phyloP scores from a whole-genome alignment of 1,139 yeast species.

The Candida dubliniensis region DNA sequence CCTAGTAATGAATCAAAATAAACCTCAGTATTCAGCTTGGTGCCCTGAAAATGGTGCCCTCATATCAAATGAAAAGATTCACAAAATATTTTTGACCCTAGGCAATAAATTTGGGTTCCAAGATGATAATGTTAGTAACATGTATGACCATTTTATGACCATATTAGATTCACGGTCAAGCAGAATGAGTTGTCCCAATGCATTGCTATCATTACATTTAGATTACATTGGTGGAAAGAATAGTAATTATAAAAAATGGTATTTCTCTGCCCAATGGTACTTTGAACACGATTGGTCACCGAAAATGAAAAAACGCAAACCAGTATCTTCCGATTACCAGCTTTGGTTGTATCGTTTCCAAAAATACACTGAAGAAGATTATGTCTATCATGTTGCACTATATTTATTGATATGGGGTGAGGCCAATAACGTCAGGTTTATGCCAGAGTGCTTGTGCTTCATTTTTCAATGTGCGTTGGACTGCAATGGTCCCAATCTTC shows the following conservation, averaged over 20 bases:
- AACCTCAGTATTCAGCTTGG: constrained; percentile 32
- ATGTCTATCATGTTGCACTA: constrained; percentile 31
- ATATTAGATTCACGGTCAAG: constrained; percentile 43
- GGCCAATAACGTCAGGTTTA: constrained; percentile 41
- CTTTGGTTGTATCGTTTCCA: constrained; percentile 21
- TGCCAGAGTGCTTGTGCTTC: constrained; percentile 46
- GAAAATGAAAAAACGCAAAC: constrained; percentile 2
- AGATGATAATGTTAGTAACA: constrained; percentile 34
- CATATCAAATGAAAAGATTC: constrained; percentile 21
- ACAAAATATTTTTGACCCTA: constrained; percentile 21
- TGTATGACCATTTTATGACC: constrained; percentile 40
- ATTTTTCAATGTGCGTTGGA: constrained; percentile 35
- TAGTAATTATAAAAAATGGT: constrained; percentile 45
- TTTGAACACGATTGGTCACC: constrained; percentile 13
- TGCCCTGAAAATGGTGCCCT: constrained; percentile 33
- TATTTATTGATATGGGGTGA: constrained; percentile 47
- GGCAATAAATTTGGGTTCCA: constrained; percentile 35
- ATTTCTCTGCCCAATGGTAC: constrained; percentile 30
- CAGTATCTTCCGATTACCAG: constrained; percentile 12
- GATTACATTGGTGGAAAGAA: constrained; percentile 45
- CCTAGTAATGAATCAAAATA: constrained; percentile 1
- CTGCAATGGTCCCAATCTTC: constrained; percentile 14
- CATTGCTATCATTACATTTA: constrained; percentile 37
- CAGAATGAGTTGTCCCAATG: constrained; percentile 34
- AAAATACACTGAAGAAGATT: constrained; percentile 28